A percentile compares a stretch with the other conserved stretches of the same genome.
These are phyloP conservation scores for Lycium ferocissimum DNA, from an alignment of 257 asterid genomes.

Conservation along the genomic window DNA sequence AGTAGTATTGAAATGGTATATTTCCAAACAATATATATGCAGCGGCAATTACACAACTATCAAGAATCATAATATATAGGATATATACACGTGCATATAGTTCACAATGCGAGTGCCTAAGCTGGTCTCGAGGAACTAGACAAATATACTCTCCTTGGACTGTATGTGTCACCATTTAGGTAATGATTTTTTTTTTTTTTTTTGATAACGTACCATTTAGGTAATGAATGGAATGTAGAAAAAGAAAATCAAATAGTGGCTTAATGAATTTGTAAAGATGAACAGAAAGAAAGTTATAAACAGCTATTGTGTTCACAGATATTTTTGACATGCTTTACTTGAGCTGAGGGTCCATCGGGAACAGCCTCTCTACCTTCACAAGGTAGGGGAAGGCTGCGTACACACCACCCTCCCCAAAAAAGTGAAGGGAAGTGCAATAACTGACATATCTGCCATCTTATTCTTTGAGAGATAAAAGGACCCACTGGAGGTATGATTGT, in stretches of 20 bases:
- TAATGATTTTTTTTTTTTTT: not conserved
- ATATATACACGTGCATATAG: not conserved
- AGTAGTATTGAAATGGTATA: not conserved
- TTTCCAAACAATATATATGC: not conserved
- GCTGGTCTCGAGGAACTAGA: not conserved
- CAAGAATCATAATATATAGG: not conserved
- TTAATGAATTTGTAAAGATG: not conserved
- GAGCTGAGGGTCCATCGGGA: no score
- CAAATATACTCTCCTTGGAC: not conserved
- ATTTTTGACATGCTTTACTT: not conserved
- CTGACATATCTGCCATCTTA: not conserved
- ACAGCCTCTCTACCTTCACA: no score
- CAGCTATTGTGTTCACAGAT: not conserved
- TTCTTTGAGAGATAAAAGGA: not conserved
- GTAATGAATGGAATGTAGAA: not conserved
- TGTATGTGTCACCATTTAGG: not conserved
- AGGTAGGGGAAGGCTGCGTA: no score
- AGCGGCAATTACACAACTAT: not conserved
- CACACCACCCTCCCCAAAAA: no score
- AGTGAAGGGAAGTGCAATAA: not conserved
- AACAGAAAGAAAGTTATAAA: not conserved
- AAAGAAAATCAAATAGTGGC: not conserved
- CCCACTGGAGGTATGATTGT: not conserved
- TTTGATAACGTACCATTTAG: not conserved
- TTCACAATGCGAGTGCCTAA: not conserved